A percentile compares a stretch with the other conserved stretches of the same genome.
Evolutionary conservation across 1,284 basidiomycete genomes (phyloP).

Genomic region (Irpex sp.): DNA sequence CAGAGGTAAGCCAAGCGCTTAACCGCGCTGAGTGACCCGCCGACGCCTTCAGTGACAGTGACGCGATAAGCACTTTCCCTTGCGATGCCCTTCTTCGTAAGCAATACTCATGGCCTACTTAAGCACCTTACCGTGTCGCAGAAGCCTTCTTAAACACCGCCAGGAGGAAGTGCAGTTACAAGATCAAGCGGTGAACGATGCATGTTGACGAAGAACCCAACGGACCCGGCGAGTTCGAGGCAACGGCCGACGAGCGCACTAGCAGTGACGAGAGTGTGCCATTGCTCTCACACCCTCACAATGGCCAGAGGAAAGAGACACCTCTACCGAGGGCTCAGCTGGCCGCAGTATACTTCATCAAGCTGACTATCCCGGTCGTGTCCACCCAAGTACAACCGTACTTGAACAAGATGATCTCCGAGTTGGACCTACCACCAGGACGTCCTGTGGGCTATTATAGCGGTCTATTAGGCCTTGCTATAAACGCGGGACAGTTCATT

Average conservation of each 20-base stretch:
- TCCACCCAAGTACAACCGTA: conserved; percentile 29
- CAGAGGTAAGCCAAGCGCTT: background rate
- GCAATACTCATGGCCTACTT: background rate
- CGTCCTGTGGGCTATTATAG: conserved; percentile 27
- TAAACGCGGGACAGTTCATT: conserved; percentile 17
- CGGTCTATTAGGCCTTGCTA: conserved; percentile 21
- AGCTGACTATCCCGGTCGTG: conserved; percentile 25
- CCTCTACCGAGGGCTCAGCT: conserved; percentile 26
- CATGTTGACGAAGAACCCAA: background rate
- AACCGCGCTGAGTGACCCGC: background rate
- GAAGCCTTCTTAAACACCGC: background rate
- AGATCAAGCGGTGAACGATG: background rate
- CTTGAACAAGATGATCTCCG: conserved; percentile 31
- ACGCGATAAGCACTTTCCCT: background rate
- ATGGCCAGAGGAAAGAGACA: background rate
- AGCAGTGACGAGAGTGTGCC: background rate
- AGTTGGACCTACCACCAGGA: conserved; percentile 14
- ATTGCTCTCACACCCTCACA: background rate
- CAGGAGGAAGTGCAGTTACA: background rate
- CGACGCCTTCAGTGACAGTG: background rate
- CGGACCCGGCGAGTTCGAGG: background rate
- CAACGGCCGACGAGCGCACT: background rate
- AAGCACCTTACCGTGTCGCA: background rate
- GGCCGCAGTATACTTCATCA: conserved; percentile 25
- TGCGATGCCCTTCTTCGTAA: background rate